phyloP scores from a whole-genome alignment of 208 protist species.

The Trypanosoma boissoni region DNA sequence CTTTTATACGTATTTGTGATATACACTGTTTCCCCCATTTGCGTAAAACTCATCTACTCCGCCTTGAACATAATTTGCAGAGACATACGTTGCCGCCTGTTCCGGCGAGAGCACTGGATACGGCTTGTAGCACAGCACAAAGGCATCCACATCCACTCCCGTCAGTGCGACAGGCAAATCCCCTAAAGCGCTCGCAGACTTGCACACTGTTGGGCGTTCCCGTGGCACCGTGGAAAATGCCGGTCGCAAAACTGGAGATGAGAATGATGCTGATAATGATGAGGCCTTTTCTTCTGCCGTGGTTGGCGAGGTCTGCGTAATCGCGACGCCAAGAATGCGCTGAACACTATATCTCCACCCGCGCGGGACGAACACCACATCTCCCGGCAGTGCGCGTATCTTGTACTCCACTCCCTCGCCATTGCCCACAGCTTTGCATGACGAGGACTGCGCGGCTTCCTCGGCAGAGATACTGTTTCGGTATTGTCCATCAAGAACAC shows the following conservation, averaged over 20 bases:
- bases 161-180: slow-evolving; percentile 6
- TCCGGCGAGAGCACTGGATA: slow-evolving; percentile 58
- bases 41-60: slow-evolving; percentile 77
- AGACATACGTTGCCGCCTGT: slow-evolving; percentile 66
- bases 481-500: slow-evolving; percentile 28
- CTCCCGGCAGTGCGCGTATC: slow-evolving; percentile 72
- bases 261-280: no score
- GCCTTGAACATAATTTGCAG: slow-evolving; percentile 75
- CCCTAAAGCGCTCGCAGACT: not conserved
- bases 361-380: slow-evolving; percentile 76
- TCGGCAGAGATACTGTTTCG: slow-evolving; percentile 34
- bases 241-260: not conserved
- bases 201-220: not conserved
- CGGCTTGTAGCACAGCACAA: slow-evolving; percentile 57
- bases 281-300: not conserved
- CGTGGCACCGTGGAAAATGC: not conserved
- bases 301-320: not conserved
- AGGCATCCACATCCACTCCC: slow-evolving; percentile 50
- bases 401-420: slow-evolving; percentile 31
- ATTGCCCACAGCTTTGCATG: not conserved
- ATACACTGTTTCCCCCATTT: slow-evolving; percentile 64
- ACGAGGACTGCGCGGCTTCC: not conserved
- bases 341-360: slow-evolving; percentile 58
- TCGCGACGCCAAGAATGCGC: slow-evolving; percentile 54
- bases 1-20: slow-evolving; percentile 52